A percentile compares a stretch with the other conserved stretches of the same genome.
These are phyloP conservation scores for Aspergillus intermedius DNA, from an alignment of 2,329 filamentous ascomycete genomes.

Conservation along the genomic window DNA sequence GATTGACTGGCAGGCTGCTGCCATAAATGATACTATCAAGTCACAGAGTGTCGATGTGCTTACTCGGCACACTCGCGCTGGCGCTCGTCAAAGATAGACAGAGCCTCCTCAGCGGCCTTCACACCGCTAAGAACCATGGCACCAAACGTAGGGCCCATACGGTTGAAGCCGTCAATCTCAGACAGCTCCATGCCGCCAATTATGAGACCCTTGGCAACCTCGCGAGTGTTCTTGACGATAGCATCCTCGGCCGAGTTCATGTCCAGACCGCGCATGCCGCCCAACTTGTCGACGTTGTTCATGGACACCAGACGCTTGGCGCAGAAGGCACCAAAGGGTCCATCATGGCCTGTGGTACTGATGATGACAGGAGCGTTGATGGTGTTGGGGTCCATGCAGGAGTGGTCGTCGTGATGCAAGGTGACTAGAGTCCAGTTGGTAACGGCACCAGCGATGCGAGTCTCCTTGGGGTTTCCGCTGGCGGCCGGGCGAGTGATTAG, in stretches of 20 bases:
- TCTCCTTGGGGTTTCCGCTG: constrained; percentile 41
- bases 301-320: constrained; percentile 89
- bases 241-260: constrained; percentile 90
- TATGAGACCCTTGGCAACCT: constrained; percentile 80
- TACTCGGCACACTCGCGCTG: constrained; percentile 68
- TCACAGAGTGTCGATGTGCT: constrained; percentile 4
- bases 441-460: constrained; percentile 80
- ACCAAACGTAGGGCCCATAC: constrained; percentile 84
- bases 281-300: constrained; percentile 73
- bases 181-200: constrained; percentile 93
- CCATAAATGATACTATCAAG: not conserved
- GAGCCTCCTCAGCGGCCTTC: constrained; percentile 82
- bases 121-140: constrained; percentile 84
- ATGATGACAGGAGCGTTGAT: constrained; percentile 88
- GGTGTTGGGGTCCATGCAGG: constrained; percentile 95
- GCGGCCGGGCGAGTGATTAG: constrained; percentile 69
- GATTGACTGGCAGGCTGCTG: not conserved
- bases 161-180: constrained; percentile 83
- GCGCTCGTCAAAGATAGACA: constrained; percentile 69
- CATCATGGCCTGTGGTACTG: constrained; percentile 86
- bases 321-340: constrained; percentile 81
- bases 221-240: constrained; percentile 85
- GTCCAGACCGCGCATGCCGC: constrained; percentile 87
- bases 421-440: constrained; percentile 93
- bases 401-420: constrained; percentile 82